Conservation (phyloP, 2,329 filamentous ascomycete genomes). For the Colletotrichum liaoningense region DNA sequence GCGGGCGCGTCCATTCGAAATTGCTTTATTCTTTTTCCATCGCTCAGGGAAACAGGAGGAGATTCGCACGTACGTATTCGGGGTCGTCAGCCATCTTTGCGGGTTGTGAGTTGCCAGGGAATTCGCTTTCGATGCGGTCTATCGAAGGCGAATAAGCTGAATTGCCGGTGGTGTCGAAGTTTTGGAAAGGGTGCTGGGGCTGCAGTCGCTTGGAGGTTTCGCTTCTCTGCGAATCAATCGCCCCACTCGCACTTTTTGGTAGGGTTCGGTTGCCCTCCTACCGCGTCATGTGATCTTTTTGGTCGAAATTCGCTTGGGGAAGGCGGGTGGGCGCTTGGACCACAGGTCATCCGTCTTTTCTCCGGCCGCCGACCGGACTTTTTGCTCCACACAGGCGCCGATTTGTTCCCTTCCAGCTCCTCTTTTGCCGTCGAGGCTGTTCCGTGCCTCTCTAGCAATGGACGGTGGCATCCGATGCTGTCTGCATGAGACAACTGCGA, state of each 20-base stretch:
- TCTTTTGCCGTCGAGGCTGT: neutral
- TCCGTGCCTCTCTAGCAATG: no score
- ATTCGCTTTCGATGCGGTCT: slow-evolving; percentile 57
- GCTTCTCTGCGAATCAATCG: slow-evolving; percentile 28
- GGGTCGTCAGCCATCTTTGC: slow-evolving; percentile 81
- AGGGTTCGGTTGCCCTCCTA: slow-evolving; percentile 36
- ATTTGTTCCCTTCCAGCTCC: neutral
- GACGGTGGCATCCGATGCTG: no score
- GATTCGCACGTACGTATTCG: slow-evolving; percentile 79
- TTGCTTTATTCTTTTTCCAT: slow-evolving; percentile 14
- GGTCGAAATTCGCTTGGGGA: neutral
- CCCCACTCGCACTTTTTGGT: slow-evolving; percentile 27
- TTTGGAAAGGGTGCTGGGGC: slow-evolving; percentile 30
- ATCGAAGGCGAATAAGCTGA: slow-evolving; percentile 55
- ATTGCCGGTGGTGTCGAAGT: slow-evolving; percentile 36
- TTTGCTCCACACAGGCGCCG: neutral
- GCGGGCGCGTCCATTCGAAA: slow-evolving; percentile 7
- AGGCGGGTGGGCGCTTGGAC: neutral
- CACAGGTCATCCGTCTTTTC: neutral
- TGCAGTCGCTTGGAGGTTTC: slow-evolving; percentile 32
- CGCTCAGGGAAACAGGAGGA: slow-evolving; percentile 32
- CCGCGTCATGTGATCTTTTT: slow-evolving; percentile 32
- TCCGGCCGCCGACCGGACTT: neutral
- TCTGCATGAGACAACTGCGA: no score
- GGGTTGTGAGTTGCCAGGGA: slow-evolving; percentile 54